A percentile compares a stretch with the other conserved stretches of the same genome.
These are phyloP conservation scores for Bocquillonia castaneifolia DNA, from an alignment of 441 rosid genomes.

Conservation along the genomic window DNA sequence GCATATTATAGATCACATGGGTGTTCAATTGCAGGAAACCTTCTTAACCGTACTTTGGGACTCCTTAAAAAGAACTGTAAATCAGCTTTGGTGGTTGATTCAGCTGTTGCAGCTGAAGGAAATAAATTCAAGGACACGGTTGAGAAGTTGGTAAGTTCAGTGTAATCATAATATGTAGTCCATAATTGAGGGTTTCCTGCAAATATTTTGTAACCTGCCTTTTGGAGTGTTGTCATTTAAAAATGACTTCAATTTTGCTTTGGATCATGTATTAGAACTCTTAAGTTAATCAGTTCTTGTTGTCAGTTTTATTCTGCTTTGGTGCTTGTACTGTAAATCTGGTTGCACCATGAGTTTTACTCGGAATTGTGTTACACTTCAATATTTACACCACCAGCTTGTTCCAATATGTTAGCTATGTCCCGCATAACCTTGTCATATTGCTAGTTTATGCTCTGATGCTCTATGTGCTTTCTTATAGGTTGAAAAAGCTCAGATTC, in stretches of 20 bases:
- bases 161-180: not conserved
- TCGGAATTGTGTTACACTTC: not conserved
- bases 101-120: slow-evolving; percentile 68
- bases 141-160: slow-evolving; percentile 52
- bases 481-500: slow-evolving; percentile 63
- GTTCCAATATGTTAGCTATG: not conserved
- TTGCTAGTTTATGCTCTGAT: too few species aligned
- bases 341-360: not conserved
- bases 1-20: not conserved
- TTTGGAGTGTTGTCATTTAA: too few species aligned
- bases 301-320: not conserved
- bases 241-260: not conserved
- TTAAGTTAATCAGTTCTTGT: not conserved
- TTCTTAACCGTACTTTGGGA: slow-evolving; percentile 88
- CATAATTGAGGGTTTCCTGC: not conserved
- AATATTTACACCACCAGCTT: not conserved
- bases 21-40: slow-evolving; percentile 61
- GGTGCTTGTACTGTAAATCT: not conserved
- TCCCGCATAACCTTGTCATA: too few species aligned
- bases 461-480: slow-evolving; percentile 20
- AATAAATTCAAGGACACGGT: slow-evolving; percentile 57
- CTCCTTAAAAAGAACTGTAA: slow-evolving; percentile 85
- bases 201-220: too few species aligned
- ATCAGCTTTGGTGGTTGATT: slow-evolving; percentile 73
- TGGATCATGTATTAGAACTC: not conserved